A percentile compares a stretch with the other conserved stretches of the same genome.
These are phyloP conservation scores for Colletotrichum musicola DNA, from an alignment of 2,329 filamentous ascomycete genomes.

Conservation along the genomic window DNA sequence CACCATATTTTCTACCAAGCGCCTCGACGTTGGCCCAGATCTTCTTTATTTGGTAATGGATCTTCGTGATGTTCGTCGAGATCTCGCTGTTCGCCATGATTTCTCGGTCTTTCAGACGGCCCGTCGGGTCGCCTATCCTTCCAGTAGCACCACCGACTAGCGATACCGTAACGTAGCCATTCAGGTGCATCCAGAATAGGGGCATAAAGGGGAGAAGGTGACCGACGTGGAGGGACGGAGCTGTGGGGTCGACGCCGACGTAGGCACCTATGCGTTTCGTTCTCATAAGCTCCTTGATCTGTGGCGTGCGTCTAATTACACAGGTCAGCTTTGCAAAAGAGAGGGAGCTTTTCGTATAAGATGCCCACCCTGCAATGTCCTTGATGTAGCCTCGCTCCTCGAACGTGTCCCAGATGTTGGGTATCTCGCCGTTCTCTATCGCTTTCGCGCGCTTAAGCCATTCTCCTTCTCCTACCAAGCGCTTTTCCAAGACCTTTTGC, in stretches of 20 bases:
- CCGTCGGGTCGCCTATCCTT: slow-evolving; percentile 83
- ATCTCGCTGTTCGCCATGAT: slow-evolving; percentile 64
- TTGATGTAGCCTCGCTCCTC: slow-evolving; percentile 81
- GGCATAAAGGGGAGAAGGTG: slow-evolving; percentile 87
- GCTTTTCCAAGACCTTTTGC: slow-evolving; percentile 58
- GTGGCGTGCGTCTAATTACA: slow-evolving; percentile 55
- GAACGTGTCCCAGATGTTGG: slow-evolving; percentile 72
- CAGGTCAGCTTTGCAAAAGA: slow-evolving; percentile 14
- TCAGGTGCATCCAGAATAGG: slow-evolving; percentile 85
- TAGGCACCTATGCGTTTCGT: slow-evolving; percentile 79
- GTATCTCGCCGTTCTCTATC: slow-evolving; percentile 63
- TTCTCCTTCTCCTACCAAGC: slow-evolving; percentile 53
- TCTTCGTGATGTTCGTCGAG: slow-evolving; percentile 74
- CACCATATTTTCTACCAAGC: slow-evolving; percentile 75
- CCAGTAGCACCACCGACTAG: slow-evolving; percentile 82
- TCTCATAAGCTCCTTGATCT: slow-evolving; percentile 74
- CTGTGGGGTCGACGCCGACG: slow-evolving; percentile 86
- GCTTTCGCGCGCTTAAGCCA: slow-evolving; percentile 63
- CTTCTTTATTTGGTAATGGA: slow-evolving; percentile 77
- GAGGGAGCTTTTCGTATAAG: slow-evolving; percentile 14
- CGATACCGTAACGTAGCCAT: slow-evolving; percentile 77
- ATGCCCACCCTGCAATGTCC: slow-evolving; percentile 75
- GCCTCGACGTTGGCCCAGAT: slow-evolving; percentile 81
- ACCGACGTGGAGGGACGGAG: slow-evolving; percentile 82
- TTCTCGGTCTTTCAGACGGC: slow-evolving; percentile 73